These are phyloP conservation scores for Alternaria brassicae DNA, from an alignment of 2,329 filamentous ascomycete genomes.

Conservation along the genomic window DNA sequence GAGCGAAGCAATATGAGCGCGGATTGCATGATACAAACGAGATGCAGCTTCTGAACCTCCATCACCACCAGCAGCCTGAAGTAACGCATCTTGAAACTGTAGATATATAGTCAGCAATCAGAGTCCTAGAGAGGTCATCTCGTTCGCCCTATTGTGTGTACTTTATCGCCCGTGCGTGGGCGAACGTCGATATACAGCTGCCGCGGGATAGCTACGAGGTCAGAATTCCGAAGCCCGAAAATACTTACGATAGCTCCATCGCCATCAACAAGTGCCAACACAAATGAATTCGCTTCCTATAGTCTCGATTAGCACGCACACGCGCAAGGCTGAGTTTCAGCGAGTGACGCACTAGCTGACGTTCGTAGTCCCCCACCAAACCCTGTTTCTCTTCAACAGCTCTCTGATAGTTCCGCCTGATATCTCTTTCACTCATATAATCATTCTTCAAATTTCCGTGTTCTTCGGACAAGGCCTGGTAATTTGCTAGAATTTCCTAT, in stretches of 20 bases:
- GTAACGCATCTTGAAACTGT: slow-evolving; percentile 56
- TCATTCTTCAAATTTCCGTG: slow-evolving; percentile 40
- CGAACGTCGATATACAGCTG: background rate
- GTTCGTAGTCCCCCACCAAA: slow-evolving; percentile 30
- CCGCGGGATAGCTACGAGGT: background rate
- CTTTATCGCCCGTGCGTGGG: background rate
- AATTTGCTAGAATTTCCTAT: slow-evolving; percentile 42
- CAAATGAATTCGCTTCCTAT: slow-evolving; percentile 52
- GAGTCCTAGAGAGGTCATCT: background rate
- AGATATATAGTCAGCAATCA: background rate
- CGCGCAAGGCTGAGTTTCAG: slow-evolving; percentile 3
- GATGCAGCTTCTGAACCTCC: slow-evolving; percentile 58
- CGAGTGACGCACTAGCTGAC: slow-evolving; percentile 32
- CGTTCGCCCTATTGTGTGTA: background rate
- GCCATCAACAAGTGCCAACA: slow-evolving; percentile 58
- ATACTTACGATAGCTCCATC: slow-evolving; percentile 56
- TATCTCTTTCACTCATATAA: slow-evolving; percentile 41
- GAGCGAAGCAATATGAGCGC: slow-evolving; percentile 50
- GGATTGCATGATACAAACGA: slow-evolving; percentile 52
- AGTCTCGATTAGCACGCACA: slow-evolving; percentile 4
- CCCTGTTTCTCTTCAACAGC: slow-evolving; percentile 29
- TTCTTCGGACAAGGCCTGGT: slow-evolving; percentile 33
- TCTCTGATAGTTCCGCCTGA: slow-evolving; percentile 42
- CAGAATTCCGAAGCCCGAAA: background rate
- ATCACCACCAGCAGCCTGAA: slow-evolving; percentile 49